Conservation (phyloP, 768 basidiomycete genomes). For the Gymnopilus dilepis region DNA sequence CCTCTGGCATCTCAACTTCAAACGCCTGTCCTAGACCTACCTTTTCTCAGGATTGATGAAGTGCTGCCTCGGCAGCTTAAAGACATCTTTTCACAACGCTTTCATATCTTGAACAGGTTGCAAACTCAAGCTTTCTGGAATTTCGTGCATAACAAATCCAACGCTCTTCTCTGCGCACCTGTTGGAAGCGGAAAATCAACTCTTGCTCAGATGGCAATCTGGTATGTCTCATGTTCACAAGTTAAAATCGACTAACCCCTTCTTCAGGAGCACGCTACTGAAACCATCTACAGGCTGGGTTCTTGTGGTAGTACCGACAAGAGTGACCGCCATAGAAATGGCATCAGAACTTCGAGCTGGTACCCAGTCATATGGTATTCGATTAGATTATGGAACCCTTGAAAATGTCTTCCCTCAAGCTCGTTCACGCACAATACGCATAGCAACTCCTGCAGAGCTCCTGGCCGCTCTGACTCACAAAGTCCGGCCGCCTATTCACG, state of each 20-base stretch:
- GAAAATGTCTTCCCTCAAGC: slow-evolving; percentile 35
- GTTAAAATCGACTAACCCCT: neutral
- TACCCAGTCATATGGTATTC: slow-evolving; percentile 44
- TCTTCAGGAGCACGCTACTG: slow-evolving; percentile 58
- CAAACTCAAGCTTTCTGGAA: slow-evolving; percentile 94
- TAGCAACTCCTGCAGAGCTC: slow-evolving; percentile 60
- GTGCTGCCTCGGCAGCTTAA: slow-evolving; percentile 47
- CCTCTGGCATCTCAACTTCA: slow-evolving; percentile 62
- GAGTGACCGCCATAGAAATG: slow-evolving; percentile 59
- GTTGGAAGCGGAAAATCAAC: slow-evolving; percentile 82
- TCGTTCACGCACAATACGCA: slow-evolving; percentile 51
- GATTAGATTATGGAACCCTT: slow-evolving; percentile 34
- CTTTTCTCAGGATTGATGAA: slow-evolving; percentile 61
- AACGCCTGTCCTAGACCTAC: slow-evolving; percentile 71
- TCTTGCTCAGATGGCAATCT: slow-evolving; percentile 69
- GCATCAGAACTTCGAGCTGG: slow-evolving; percentile 55
- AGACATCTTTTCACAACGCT: slow-evolving; percentile 47
- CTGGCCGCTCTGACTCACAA: slow-evolving; percentile 46
- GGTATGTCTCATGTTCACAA: slow-evolving; percentile 52
- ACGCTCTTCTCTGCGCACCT: slow-evolving; percentile 80
- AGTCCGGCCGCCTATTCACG: slow-evolving; percentile 34
- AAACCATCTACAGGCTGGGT: slow-evolving; percentile 54
- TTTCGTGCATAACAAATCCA: slow-evolving; percentile 65
- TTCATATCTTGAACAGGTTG: slow-evolving; percentile 76
- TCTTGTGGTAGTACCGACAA: slow-evolving; percentile 67